Evolutionary conservation across 1,284 basidiomycete species (phyloP), one percentile per base, ranked within the genome.

Genomic region (Tilletia caries): DNA sequence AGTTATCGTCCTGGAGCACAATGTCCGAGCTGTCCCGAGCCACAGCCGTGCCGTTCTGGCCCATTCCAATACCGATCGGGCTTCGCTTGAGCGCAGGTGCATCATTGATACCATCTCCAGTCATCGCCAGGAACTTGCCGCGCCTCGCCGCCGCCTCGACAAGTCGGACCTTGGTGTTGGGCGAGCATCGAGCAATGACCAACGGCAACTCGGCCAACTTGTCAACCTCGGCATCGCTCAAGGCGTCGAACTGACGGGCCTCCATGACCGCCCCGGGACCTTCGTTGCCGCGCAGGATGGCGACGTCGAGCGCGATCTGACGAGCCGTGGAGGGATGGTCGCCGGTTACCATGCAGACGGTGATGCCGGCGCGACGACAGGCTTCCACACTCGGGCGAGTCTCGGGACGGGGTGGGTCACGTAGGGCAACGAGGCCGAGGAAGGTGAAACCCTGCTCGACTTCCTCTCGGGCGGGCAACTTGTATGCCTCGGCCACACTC

Each of bases 31-130:
- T 73, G 67, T 86, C 87, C 77, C 88, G 88, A 48, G 90, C 89
- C 33, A 91, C 89, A 75, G 91, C 89, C 6, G 87, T 88, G n/a
- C 89, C 89, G 5, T 86, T 87, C 68, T 84, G 81, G 44, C 89
- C 90, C 89, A 91, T 91, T 12, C 88, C 89, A 73, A 91, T 88
- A 64, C 82, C 81, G 66, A 82, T 75, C 20, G 71, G 72, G 27
- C 88, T 87, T 41, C 86, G 85, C 76, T 87, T 87, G 70, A 88
- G 82, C 76, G 87, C 84, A 12, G 87, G 87, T 5, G 86, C 85
- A 76, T 88, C 87, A 78, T 90, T 90, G 71, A 91, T 86, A 77
- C 87, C 87, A 73, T 86, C 83, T 68, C 83, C 83, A 18, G 81
- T 77, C 77, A 79, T 73, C 62, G 70, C 73, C 1, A 77, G 50